Conservation (phyloP, 2,329 filamentous ascomycete species). For the Alternaria rosae region DNA sequence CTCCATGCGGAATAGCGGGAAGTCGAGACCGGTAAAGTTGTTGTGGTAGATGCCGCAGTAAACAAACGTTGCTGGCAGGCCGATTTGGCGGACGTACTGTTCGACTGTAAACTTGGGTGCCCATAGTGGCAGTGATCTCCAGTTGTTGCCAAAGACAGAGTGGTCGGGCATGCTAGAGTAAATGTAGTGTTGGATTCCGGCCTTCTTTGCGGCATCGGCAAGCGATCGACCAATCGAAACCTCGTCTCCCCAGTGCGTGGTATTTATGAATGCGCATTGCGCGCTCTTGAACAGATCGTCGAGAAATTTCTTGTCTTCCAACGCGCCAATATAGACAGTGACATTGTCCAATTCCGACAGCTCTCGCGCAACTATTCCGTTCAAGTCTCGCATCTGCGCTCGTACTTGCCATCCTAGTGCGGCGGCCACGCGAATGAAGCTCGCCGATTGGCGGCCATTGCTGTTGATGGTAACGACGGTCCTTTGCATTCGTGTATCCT, state of each 20-base stretch:
- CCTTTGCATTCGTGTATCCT: conserved; percentile 48
- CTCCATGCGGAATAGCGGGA: conserved; percentile 96
- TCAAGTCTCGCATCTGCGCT: conserved; percentile 86
- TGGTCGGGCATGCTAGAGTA: conserved; percentile 99
- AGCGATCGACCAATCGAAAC: conserved; percentile 85
- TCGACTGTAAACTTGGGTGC: conserved; percentile 91
- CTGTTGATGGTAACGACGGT: conserved; percentile 96
- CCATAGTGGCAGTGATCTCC: conserved; percentile 90
- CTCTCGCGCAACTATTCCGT: conserved; percentile 88
- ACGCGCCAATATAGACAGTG: conserved; percentile 70
- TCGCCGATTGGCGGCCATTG: conserved; percentile 93
- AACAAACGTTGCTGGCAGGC: conserved; percentile 87
- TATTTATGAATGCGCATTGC: conserved; percentile 95
- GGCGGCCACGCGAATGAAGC: conserved; percentile 90
- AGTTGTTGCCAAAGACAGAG: conserved; percentile 75
- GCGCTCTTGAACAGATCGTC: conserved; percentile 81
- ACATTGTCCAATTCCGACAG: conserved; percentile 84
- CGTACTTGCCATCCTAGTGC: conserved; percentile 93
- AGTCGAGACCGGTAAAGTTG: conserved; percentile 92
- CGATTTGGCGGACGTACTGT: conserved; percentile 84
- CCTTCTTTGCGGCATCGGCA: conserved; percentile 86
- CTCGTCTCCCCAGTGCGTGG: conserved; percentile 95
- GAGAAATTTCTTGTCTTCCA: conserved; percentile 79
- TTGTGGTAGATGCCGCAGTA: conserved; percentile 99
- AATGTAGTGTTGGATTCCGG: conserved; percentile 87